These are phyloP conservation scores for Podospora bellae-mahoneyi DNA, from an alignment of 495 filamentous ascomycete species.

Conservation along the genomic window DNA sequence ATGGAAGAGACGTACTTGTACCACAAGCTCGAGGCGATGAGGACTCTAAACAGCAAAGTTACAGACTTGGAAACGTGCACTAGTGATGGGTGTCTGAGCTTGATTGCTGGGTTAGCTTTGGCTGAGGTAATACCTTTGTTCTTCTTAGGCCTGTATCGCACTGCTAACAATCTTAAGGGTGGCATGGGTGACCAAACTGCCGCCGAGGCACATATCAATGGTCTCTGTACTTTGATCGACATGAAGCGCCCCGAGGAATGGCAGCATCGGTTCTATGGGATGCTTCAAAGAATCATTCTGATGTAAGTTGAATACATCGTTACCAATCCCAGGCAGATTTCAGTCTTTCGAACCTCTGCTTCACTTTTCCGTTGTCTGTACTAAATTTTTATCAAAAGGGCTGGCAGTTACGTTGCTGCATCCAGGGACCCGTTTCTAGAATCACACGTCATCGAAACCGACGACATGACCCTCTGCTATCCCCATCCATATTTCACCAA, in stretches of 20 bases:
- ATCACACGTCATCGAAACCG: background rate
- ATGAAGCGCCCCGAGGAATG: constrained; percentile 20
- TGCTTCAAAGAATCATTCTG: constrained; percentile 23
- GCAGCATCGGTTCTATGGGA: constrained; percentile 22
- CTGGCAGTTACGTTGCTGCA: constrained; percentile 25
- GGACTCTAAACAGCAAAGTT: constrained; percentile 23
- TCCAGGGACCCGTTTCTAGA: constrained; percentile 13
- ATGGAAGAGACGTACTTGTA: constrained; percentile 28
- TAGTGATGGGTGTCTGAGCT: constrained; percentile 21
- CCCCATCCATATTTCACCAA: constrained; percentile 7
- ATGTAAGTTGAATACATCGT: constrained; percentile 14
- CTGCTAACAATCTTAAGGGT: constrained; percentile 5
- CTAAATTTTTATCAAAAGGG: constrained; percentile 6
- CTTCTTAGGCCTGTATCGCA: background rate
- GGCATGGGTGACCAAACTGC: constrained; percentile 25
- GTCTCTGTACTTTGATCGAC: constrained; percentile 25
- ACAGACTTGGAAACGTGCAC: constrained; percentile 14
- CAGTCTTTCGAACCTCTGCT: background rate
- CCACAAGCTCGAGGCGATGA: constrained; percentile 29
- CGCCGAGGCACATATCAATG: constrained; percentile 26
- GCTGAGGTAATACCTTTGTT: constrained; percentile 22
- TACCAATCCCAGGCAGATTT: background rate
- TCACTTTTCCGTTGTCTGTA: background rate
- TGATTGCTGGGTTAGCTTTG: constrained; percentile 27
- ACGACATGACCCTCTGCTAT: constrained; percentile 6